Percentiles rank a stretch among this genome's conserved stretches.
Conservation (phyloP, 2,329 filamentous ascomycete species). For the Cyclaneusma minus region DNA sequence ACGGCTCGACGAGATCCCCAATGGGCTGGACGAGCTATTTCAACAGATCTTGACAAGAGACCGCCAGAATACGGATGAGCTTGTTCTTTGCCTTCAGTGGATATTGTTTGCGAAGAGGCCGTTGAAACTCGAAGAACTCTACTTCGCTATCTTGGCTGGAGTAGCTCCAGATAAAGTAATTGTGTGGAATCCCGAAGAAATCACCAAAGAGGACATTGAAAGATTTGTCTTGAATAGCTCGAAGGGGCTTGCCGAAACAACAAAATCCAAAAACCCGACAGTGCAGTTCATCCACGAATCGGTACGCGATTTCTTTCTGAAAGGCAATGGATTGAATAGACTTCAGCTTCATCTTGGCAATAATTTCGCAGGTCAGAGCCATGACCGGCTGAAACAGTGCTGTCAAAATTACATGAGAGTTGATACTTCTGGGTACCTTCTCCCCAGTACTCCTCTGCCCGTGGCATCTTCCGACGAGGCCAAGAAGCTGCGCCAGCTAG, state of each 20-base stretch:
- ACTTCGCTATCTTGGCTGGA: constrained; percentile 23
- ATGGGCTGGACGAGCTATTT: constrained; percentile 30
- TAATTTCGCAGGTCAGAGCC: constrained; percentile 18
- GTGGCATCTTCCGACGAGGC: constrained; percentile 7
- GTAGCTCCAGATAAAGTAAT: constrained; percentile 8
- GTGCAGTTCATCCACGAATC: constrained; percentile 27
- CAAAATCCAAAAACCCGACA: constrained; percentile 12
- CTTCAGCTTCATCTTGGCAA: constrained; percentile 19
- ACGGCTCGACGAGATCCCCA: constrained; percentile 23
- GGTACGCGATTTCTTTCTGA: constrained; percentile 24
- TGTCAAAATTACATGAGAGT: constrained; percentile 24
- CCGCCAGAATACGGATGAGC: constrained; percentile 19
- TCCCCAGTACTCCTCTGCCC: constrained; percentile 4
- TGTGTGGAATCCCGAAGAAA: constrained; percentile 11
- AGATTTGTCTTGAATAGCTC: constrained; percentile 23
- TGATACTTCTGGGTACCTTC: constrained; percentile 7
- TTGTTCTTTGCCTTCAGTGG: constrained; percentile 34
- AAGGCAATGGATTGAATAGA: constrained; percentile 18
- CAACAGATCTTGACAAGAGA: constrained; percentile 33
- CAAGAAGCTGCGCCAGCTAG: constrained; percentile 8
- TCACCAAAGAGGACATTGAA: constrained; percentile 15
- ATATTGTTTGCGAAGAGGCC: constrained; percentile 32
- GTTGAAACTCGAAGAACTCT: constrained; percentile 27
- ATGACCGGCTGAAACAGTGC: constrained; percentile 27
- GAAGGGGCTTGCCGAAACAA: constrained; percentile 25